Evolutionary conservation across 352 stramenopile genomes (phyloP).

Genomic region (Globisporangium iwayamae): DNA sequence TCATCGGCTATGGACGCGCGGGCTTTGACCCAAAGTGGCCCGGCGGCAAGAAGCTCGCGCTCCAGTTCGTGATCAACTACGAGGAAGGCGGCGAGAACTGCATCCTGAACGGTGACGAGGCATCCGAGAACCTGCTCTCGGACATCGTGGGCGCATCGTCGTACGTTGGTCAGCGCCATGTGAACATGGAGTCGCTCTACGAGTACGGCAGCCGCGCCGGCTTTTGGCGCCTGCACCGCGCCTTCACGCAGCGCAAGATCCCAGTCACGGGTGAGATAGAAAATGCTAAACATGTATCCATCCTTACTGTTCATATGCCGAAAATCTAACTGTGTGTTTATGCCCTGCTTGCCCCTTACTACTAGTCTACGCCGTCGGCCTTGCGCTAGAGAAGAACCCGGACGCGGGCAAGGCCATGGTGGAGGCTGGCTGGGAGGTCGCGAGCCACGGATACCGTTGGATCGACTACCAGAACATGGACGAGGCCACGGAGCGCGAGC

Average conservation of each 20-base stretch:
- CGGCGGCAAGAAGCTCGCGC: slow-evolving; percentile 76
- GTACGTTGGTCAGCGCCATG: slow-evolving; percentile 69
- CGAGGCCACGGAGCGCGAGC: slow-evolving; percentile 88
- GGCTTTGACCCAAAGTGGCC: slow-evolving; percentile 83
- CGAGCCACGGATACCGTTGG: slow-evolving; percentile 93
- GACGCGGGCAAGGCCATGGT: slow-evolving; percentile 89
- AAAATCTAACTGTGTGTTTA: not conserved
- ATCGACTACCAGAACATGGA: slow-evolving; percentile 95
- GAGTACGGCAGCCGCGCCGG: slow-evolving; percentile 93
- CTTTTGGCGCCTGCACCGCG: slow-evolving; percentile 93
- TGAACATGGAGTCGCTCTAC: slow-evolving; percentile 96
- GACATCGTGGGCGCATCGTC: slow-evolving; percentile 89
- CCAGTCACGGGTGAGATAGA: slow-evolving; percentile 69
- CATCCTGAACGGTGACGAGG: slow-evolving; percentile 85
- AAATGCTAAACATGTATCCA: not conserved
- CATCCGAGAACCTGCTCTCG: slow-evolving; percentile 90
- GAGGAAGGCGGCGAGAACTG: slow-evolving; percentile 95
- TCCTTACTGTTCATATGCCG: not conserved
- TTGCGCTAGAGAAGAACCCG: slow-evolving; percentile 94
- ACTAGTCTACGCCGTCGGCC: slow-evolving; percentile 90
- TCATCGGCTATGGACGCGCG: slow-evolving; percentile 85
- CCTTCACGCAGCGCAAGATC: slow-evolving; percentile 87
- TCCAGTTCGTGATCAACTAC: slow-evolving; percentile 97
- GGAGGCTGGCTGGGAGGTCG: slow-evolving; percentile 91
- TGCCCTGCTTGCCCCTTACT: not conserved